Conservation (phyloP, 352 stramenopile species). For the Pythium plurisporium region DNA sequence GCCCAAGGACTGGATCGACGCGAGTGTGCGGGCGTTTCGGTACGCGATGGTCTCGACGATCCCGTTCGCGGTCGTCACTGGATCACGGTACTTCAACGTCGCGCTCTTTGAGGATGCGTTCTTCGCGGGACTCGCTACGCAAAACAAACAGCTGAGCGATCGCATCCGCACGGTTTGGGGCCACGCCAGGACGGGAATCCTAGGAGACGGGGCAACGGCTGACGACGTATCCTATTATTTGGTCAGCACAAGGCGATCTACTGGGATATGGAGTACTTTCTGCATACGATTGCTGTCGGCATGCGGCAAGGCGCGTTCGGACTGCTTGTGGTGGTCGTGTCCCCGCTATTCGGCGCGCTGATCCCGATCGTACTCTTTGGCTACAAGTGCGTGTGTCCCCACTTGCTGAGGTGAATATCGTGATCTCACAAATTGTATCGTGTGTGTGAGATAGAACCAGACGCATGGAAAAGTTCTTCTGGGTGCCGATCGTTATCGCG, state of each 20-base stretch:
- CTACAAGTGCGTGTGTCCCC: slow-evolving; percentile 39
- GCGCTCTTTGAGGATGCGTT: slow-evolving; percentile 67
- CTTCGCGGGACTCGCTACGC: slow-evolving; percentile 49
- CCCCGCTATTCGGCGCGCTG: slow-evolving; percentile 42
- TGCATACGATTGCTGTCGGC: slow-evolving; percentile 41
- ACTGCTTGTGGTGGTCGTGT: slow-evolving; percentile 42
- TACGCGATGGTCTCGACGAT: slow-evolving; percentile 44
- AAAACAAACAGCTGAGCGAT: slow-evolving; percentile 34
- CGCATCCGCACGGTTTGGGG: slow-evolving; percentile 26
- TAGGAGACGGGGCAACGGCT: too few relatives aligned
- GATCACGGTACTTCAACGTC: slow-evolving; percentile 54
- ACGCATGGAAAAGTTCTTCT: slow-evolving; percentile 61
- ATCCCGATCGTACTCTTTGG: slow-evolving; percentile 55
- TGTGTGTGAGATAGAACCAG: too few relatives aligned
- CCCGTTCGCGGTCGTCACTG: slow-evolving; percentile 50
- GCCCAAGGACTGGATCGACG: slow-evolving; percentile 57
- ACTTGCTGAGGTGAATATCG: background rate
- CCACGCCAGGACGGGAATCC: too few relatives aligned
- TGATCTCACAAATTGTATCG: too few relatives aligned
- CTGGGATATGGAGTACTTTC: slow-evolving; percentile 72
- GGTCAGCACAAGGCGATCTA: slow-evolving; percentile 56
- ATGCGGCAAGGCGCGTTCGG: slow-evolving; percentile 49
- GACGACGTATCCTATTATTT: background rate
- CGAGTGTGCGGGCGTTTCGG: slow-evolving; percentile 46
- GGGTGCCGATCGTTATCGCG: slow-evolving; percentile 49